phyloP scores from a whole-genome alignment of 176 grass and related monocot genomes.

The Bothriochloa decipiens region DNA sequence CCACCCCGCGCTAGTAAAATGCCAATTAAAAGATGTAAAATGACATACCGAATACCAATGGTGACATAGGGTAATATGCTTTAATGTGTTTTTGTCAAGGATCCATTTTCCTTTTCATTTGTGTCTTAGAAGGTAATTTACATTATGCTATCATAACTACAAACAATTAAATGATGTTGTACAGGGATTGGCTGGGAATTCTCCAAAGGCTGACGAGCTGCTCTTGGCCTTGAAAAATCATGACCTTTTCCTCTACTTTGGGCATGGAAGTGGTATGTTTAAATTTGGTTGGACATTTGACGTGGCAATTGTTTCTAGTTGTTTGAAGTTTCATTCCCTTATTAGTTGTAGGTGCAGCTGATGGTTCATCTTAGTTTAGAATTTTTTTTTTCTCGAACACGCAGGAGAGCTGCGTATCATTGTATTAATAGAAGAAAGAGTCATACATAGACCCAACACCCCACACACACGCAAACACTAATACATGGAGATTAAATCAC shows the following conservation, averaged over 20 bases:
- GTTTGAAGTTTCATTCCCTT: constrained; percentile 27
- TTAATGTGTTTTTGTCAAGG: constrained; percentile 1
- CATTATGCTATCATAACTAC: not conserved
- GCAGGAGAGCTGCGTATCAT: too few species aligned
- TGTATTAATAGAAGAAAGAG: too few species aligned
- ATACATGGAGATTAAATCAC: too few species aligned
- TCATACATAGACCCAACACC: too few species aligned
- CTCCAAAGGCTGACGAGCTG: constrained; percentile 63
- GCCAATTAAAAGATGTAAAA: not conserved
- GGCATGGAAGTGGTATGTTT: constrained; percentile 88
- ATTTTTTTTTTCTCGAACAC: too few species aligned
- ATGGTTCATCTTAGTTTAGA: constrained; percentile 7
- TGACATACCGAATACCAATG: not conserved
- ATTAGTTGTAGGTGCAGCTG: not conserved
- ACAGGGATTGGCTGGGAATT: constrained; percentile 72
- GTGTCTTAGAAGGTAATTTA: not conserved
- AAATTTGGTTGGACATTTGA: constrained; percentile 9
- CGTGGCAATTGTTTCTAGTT: not conserved
- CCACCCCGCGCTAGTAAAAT: not conserved
- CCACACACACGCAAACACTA: too few species aligned
- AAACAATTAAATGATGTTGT: constrained; percentile 18
- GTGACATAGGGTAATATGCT: not conserved
- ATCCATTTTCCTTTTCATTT: not conserved
- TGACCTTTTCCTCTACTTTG: constrained; percentile 92
- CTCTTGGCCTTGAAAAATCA: constrained; percentile 64